These are phyloP conservation scores for Microglena sp. DNA, from an alignment of 139 green algal genomes.

Conservation along the genomic window DNA sequence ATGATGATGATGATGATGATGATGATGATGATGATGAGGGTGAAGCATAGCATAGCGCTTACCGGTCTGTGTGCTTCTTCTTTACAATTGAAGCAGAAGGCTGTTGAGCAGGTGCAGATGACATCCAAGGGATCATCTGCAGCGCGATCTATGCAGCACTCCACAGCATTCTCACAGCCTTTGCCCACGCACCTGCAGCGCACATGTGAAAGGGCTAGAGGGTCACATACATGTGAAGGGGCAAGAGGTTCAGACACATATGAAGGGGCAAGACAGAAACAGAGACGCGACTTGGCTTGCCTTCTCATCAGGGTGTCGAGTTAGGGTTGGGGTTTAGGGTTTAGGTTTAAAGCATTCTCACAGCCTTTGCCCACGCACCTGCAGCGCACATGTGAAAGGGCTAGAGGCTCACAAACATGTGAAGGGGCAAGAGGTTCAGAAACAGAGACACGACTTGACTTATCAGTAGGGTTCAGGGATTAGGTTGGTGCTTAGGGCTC, in stretches of 20 bases:
- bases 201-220: no score
- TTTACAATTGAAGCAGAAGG: constrained; percentile 86
- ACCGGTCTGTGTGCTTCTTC: constrained; percentile 77
- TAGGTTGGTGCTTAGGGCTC: no score
- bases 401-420: no score
- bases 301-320: no score
- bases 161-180: constrained; percentile 60
- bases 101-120: constrained; percentile 49
- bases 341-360: constrained; percentile 57
- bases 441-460: no score
- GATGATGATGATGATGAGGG: no score
- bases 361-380: constrained; percentile 39
- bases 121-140: constrained; percentile 50
- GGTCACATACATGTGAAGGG: no score
- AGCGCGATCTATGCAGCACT: constrained; percentile 40
- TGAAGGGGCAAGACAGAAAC: neutral
- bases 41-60: no score
- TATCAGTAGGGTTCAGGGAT: no score
- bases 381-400: constrained; percentile 1
- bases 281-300: no score
- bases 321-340: no score
- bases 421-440: neutral
- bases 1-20: no score
- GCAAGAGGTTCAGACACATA: neutral
- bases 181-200: constrained; percentile 14